These are phyloP conservation scores for Diaporthe sp. DNA, from an alignment of 2,329 filamentous ascomycete species.

Conservation along the genomic window DNA sequence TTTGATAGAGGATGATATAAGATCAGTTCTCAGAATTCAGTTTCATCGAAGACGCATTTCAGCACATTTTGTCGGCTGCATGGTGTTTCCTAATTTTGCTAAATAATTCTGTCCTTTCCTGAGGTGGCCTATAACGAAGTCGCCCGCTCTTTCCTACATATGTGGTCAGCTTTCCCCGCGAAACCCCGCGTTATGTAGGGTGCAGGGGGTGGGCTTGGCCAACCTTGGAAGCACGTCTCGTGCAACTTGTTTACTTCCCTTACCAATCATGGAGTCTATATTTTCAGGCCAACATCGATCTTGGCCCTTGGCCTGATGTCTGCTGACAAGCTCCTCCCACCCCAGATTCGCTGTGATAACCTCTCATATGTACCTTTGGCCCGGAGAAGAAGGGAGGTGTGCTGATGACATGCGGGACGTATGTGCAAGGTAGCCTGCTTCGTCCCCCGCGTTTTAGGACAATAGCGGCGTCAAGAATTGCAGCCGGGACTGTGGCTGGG, in stretches of 20 bases:
- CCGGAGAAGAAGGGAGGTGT: slow-evolving; percentile 9
- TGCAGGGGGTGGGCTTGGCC: slow-evolving; percentile 1
- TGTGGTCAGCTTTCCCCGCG: slow-evolving; percentile 17
- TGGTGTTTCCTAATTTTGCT: background rate
- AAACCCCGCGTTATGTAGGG: background rate
- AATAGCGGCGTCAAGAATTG: background rate
- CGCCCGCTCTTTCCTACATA: background rate
- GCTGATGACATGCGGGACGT: background rate
- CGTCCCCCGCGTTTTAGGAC: slow-evolving; percentile 1
- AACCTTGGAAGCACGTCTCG: slow-evolving; percentile 16
- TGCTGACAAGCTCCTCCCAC: slow-evolving; percentile 15
- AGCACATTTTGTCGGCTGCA: background rate
- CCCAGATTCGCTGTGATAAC: slow-evolving; percentile 17
- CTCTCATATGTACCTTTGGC: background rate
- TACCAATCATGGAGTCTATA: slow-evolving; percentile 15
- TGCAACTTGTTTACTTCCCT: slow-evolving; percentile 5
- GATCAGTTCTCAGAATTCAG: background rate
- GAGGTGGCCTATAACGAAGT: background rate
- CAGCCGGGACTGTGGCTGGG: background rate
- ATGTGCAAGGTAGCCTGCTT: background rate
- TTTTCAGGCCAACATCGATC: background rate
- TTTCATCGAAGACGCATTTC: background rate
- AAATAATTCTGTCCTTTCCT: background rate
- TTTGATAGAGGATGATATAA: background rate
- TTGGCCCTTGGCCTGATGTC: slow-evolving; percentile 13